Evolutionary conservation across 768 basidiomycete species (phyloP).

Genomic region (Leccinellum luteum): DNA sequence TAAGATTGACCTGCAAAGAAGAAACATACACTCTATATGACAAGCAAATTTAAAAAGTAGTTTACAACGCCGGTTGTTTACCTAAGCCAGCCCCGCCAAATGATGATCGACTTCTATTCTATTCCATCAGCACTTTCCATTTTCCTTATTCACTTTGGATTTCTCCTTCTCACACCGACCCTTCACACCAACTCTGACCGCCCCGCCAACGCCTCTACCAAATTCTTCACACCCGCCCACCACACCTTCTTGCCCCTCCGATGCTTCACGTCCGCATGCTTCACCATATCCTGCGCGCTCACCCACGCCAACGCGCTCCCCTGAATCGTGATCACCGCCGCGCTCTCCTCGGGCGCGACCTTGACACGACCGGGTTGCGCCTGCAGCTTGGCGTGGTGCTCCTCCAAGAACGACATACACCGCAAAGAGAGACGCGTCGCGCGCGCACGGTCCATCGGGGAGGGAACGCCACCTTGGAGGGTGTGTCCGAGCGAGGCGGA

Average conservation of each 20-base stretch:
- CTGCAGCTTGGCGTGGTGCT: conserved; percentile 60
- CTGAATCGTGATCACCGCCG: conserved; percentile 91
- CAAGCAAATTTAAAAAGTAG: too few relatives aligned
- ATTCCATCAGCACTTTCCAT: neutral
- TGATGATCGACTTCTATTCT: neutral
- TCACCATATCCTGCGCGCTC: conserved; percentile 77
- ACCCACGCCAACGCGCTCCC: conserved; percentile 79
- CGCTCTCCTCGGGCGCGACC: conserved; percentile 60
- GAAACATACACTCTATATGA: too few relatives aligned
- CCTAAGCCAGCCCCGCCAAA: too few relatives aligned
- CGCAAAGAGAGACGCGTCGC: conserved; percentile 87
- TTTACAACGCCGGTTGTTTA: too few relatives aligned
- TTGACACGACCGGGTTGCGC: conserved; percentile 51
- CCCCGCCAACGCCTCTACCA: conserved; percentile 75
- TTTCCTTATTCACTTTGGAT: neutral
- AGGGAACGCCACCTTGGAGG: conserved; percentile 92
- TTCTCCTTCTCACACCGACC: neutral
- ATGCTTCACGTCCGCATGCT: conserved; percentile 88
- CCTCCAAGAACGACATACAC: conserved; percentile 93
- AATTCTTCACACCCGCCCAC: conserved; percentile 69
- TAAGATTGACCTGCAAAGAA: too few relatives aligned
- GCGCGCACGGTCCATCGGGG: conserved; percentile 89
- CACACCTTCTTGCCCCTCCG: conserved; percentile 74
- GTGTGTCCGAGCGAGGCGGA: conserved; percentile 97
- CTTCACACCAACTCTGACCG: conserved; percentile 51